Conservation (phyloP, 2,329 filamentous ascomycete genomes). For the Tolypocladium guangdongense region DNA sequence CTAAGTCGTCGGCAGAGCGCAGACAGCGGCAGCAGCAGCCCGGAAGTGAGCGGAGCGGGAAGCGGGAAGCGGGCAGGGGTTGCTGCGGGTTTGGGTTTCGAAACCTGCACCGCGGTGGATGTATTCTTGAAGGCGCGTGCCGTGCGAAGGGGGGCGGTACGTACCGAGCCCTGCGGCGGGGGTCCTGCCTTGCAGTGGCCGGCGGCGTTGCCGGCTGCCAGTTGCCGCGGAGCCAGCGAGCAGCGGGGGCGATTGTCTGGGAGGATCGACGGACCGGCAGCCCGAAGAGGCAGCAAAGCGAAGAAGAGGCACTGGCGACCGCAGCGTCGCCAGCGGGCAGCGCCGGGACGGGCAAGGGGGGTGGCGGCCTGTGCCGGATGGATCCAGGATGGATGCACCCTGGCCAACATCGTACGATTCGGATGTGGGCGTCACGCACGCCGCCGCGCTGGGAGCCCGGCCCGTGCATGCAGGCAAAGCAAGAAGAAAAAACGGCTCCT, state of each 20-base stretch:
- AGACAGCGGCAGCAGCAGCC: neutral
- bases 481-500: neutral
- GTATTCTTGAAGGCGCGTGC: too few species aligned
- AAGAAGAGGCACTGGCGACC: neutral
- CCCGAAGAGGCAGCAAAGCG: neutral
- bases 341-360: too few species aligned
- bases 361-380: slow-evolving; percentile 5
- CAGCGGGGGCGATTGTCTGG: neutral
- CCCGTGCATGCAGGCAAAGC: neutral
- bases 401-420: slow-evolving; percentile 5
- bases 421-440: slow-evolving; percentile 1
- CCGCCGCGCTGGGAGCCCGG: neutral
- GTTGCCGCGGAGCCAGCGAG: neutral
- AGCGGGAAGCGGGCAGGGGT: neutral
- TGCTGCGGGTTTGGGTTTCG: neutral
- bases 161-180: too few species aligned
- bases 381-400: neutral
- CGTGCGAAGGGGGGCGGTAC: too few species aligned
- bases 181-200: too few species aligned
- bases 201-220: too few species aligned
- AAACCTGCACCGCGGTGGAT: neutral
- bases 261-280: neutral
- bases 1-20: neutral
- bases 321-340: neutral
- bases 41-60: neutral